Conservation (phyloP, 1,284 basidiomycete species). For the Ceratobasidium papillatum region DNA sequence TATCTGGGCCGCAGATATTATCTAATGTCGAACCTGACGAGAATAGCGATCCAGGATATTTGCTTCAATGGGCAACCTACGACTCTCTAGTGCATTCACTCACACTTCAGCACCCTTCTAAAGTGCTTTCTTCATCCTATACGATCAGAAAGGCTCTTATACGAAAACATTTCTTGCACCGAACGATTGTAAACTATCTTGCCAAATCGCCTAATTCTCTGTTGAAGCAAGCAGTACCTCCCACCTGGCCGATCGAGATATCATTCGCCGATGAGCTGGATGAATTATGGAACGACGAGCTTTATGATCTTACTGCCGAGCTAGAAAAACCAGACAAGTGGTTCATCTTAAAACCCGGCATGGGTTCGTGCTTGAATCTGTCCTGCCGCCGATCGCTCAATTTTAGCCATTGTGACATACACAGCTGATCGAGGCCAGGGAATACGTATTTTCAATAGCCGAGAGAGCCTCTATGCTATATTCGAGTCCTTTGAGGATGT, state of each 20-base stretch:
- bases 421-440: constrained; percentile 89
- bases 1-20: constrained; percentile 45
- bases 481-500: constrained; percentile 85
- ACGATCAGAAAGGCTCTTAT: constrained; percentile 93
- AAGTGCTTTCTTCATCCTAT: constrained; percentile 82
- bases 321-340: constrained; percentile 60
- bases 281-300: constrained; percentile 91
- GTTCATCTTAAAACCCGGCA: constrained; percentile 97
- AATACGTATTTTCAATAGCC: constrained; percentile 88
- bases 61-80: constrained; percentile 84
- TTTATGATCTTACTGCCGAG: constrained; percentile 79
- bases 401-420: background rate
- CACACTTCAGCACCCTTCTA: constrained; percentile 59
- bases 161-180: constrained; percentile 91
- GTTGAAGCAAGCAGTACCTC: constrained; percentile 69
- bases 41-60: constrained; percentile 51
- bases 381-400: background rate
- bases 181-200: constrained; percentile 76
- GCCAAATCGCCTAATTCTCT: constrained; percentile 72
- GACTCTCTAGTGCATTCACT: constrained; percentile 82
- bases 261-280: constrained; percentile 95
- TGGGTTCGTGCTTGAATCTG: constrained; percentile 57
- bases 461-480: constrained; percentile 76
- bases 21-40: constrained; percentile 44
- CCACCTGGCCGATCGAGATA: constrained; percentile 89